Evolutionary conservation across 352 stramenopile genomes (phyloP), one percentile per base, ranked within the genome.

Genomic region (Phytophthora sojae): DNA sequence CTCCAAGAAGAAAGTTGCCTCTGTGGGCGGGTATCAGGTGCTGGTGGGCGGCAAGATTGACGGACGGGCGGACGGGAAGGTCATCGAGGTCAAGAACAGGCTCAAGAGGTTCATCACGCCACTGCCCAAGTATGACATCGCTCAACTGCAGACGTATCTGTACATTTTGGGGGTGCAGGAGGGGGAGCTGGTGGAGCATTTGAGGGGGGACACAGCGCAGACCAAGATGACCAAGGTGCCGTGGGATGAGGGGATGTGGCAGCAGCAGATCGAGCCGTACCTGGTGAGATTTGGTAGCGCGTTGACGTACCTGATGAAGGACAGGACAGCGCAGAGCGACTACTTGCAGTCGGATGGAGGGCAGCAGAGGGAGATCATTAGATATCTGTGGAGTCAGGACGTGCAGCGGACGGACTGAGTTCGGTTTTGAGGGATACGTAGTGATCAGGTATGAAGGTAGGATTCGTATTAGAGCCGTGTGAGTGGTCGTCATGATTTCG

Each of bases 31-130:
- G 19, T 90, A 81, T 63, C 69, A 89, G 19, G 75, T 96, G 54
- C 67, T 91, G 5, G 84, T 96, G 17, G 89, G 89, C n/a, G 89
- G 89, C 19, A 93, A 93, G 57, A 94, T 96, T 64, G 89, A 96
- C 68, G 89, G 89, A 21, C 80, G 79, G 61, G 80, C 78, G 2
- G 86, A 92, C 63, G 85, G 85, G 54, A 93, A 88, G 42, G 88
- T 96, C 17, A 82, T 96, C 51, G 89, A 96, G 57, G 88, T 96
- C 39, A 96, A 96, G 75, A 96, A 96, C 73, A 78, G 89, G 51
- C 57, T 96, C 61, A 82, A 76, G 37, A 57, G 64, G 12, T 96
- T 96, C 71, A 80, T 93, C 25, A 79, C 70, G 26, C 89, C 89
- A 11, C 67, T 96, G 60, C 89, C 89, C 6, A 82, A 77, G 66